Conservation (phyloP, 163 green algal species). For the Chlamydomonas reinhardtii region DNA sequence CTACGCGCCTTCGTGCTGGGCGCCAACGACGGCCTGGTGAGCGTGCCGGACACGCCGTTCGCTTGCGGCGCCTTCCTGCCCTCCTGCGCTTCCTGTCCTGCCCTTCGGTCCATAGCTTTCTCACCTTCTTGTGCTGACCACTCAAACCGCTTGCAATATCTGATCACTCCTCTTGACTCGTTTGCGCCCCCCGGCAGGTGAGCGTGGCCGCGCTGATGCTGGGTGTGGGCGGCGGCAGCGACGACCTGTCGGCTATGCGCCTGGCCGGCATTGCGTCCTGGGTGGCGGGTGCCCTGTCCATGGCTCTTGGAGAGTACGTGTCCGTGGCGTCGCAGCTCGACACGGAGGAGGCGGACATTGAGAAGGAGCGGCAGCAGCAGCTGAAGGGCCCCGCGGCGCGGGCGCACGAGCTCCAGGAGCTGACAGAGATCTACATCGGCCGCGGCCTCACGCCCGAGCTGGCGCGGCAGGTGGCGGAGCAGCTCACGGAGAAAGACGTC, state of each 20-base stretch:
- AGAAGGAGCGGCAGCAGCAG: conserved; percentile 70
- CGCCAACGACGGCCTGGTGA: conserved; percentile 51
- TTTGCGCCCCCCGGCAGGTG: background rate
- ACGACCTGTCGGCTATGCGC: conserved; percentile 48
- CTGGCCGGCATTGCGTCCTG: conserved; percentile 48
- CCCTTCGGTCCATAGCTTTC: background rate
- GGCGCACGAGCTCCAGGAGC: conserved; percentile 52
- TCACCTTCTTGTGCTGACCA: background rate
- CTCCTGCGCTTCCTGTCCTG: no score
- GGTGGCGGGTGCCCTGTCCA: conserved; percentile 56
- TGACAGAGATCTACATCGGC: conserved; percentile 38
- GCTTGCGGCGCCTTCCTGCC: background rate
- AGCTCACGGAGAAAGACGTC: conserved; percentile 73
- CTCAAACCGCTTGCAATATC: no score
- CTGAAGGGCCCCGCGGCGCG: conserved; percentile 46
- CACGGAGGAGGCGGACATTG: conserved; percentile 70
- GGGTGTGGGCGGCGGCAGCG: conserved; percentile 59
- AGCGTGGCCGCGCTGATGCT: conserved; percentile 84
- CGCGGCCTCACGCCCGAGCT: conserved; percentile 21
- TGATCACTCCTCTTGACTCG: background rate
- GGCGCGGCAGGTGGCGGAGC: conserved; percentile 17
- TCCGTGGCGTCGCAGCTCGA: conserved; percentile 65
- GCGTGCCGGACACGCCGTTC: background rate
- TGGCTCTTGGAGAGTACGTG: conserved; percentile 65
- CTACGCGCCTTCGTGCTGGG: conserved; percentile 55